These are phyloP conservation scores for Boletus mariae DNA, from an alignment of 1,284 basidiomycete genomes.

Conservation along the genomic window DNA sequence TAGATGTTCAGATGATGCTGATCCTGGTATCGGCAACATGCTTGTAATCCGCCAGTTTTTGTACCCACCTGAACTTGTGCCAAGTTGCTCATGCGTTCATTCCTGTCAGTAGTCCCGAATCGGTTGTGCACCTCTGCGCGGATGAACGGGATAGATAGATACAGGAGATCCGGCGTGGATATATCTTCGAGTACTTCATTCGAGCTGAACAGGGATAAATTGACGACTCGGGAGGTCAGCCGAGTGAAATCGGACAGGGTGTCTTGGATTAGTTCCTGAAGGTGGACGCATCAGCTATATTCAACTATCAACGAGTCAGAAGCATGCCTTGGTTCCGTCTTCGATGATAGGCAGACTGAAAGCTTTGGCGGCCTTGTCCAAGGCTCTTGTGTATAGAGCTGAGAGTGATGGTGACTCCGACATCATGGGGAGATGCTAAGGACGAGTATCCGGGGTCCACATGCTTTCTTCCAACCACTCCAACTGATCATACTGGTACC, in stretches of 20 bases:
- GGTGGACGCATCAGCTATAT: slow-evolving; percentile 13
- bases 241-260: slow-evolving; percentile 51
- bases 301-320: not conserved
- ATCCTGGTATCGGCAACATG: slow-evolving; percentile 19
- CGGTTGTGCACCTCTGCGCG: slow-evolving; percentile 71
- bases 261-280: slow-evolving; percentile 56
- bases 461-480: not conserved
- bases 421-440: slow-evolving; percentile 17
- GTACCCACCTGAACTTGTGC: slow-evolving; percentile 57
- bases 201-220: slow-evolving; percentile 76
- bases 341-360: slow-evolving; percentile 44
- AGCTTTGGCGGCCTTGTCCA: slow-evolving; percentile 43
- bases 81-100: slow-evolving; percentile 58
- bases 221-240: slow-evolving; percentile 48
- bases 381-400: slow-evolving; percentile 42
- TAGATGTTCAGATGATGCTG: slow-evolving; percentile 63
- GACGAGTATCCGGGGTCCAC: slow-evolving; percentile 17
- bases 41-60: slow-evolving; percentile 4
- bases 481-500: too few relatives aligned
- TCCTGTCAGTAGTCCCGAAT: slow-evolving; percentile 53
- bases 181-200: slow-evolving; percentile 88
- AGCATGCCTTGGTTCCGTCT: slow-evolving; percentile 48
- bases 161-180: slow-evolving; percentile 75
- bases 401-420: slow-evolving; percentile 36
- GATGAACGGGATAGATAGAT: slow-evolving; percentile 75